These are phyloP conservation scores for Fusarium verrucosum DNA, from an alignment of 2,329 filamentous ascomycete species.

Conservation along the genomic window DNA sequence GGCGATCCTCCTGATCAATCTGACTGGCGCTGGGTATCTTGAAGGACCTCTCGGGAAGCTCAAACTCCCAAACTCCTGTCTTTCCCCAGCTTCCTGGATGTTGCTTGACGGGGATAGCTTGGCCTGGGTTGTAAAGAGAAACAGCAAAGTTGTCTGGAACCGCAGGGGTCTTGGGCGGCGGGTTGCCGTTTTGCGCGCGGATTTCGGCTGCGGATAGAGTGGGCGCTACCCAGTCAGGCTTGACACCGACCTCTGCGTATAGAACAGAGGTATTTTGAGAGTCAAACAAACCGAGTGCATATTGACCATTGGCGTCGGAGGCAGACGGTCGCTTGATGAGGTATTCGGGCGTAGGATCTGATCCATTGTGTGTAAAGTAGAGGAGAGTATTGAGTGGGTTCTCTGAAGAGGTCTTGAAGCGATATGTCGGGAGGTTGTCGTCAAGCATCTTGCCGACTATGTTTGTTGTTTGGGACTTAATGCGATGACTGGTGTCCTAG, in stretches of 20 bases:
- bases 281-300: constrained; percentile 86
- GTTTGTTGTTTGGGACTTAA: neutral
- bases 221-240: constrained; percentile 86
- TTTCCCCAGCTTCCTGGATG: constrained; percentile 82
- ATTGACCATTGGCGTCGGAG: constrained; percentile 79
- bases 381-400: constrained; percentile 66
- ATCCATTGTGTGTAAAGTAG: constrained; percentile 75
- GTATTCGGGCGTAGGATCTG: constrained; percentile 82
- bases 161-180: constrained; percentile 72
- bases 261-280: constrained; percentile 81
- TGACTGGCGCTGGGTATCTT: constrained; percentile 79
- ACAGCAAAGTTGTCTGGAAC: constrained; percentile 83
- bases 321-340: constrained; percentile 78
- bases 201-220: constrained; percentile 83
- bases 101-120: constrained; percentile 75
- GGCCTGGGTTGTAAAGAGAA: constrained; percentile 93
- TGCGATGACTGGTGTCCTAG: constrained; percentile 16
- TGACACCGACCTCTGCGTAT: constrained; percentile 85
- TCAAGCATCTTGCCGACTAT: constrained; percentile 74
- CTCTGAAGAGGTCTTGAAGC: constrained; percentile 61
- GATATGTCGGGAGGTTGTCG: constrained; percentile 86
- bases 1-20: constrained; percentile 72
- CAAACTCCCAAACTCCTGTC: constrained; percentile 87
- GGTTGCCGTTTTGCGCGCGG: constrained; percentile 69
- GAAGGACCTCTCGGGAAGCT: constrained; percentile 88